Base-by-base conservation (phyloP, 345 rosid genomes). In the Eucalyptus regnans region DNA sequence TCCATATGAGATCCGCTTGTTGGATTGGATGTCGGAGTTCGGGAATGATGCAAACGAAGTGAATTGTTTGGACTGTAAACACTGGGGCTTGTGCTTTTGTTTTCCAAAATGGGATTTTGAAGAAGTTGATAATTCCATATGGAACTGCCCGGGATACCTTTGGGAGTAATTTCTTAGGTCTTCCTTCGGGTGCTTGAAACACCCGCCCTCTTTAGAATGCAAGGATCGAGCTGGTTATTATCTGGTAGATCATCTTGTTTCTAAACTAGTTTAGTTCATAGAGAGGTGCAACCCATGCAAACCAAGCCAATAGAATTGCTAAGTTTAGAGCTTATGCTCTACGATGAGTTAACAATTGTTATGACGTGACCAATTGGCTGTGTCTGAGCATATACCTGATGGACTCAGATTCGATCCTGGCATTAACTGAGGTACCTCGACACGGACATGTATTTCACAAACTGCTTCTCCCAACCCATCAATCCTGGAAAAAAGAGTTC, bases 11-110 rank as follows among this genome's bases (percentile, higher is more conserved):
- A 88, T 87, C 84, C 90, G 93, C 87, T 66, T 94, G 50, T 88
- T 90, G 46, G 94, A 94, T 89, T 95, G 96, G 98, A 91, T 94
- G 80, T 84, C 92, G 52, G 93, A 92, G 86, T 90, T 92, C 13
- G 93, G 92, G 44, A 68, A 86, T 5, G 91, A 92, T 84, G 90
- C 89, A 52, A 90, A 90, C 86, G 90, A 91, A 90, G 87, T 64
- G 20, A 91, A 81, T n/a, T 37, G 22, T 85, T 56, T 87, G 29
- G 91, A 89, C 29, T 92, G 89, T 17, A 89, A 60, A 84, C 90
- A 89, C 20, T 83, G 48, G 51, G 89, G 62, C 50, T 60, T 89
- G 12, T 71, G 90, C 86, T 86, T 60, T 46, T 81, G 90, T 87
- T 89, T 66, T 80, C 31, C 25, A 37, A 56, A 86, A 51, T 86